phyloP scores from a whole-genome alignment of 2,329 filamentous ascomycete genomes.

The Bipolaris zeicola region DNA sequence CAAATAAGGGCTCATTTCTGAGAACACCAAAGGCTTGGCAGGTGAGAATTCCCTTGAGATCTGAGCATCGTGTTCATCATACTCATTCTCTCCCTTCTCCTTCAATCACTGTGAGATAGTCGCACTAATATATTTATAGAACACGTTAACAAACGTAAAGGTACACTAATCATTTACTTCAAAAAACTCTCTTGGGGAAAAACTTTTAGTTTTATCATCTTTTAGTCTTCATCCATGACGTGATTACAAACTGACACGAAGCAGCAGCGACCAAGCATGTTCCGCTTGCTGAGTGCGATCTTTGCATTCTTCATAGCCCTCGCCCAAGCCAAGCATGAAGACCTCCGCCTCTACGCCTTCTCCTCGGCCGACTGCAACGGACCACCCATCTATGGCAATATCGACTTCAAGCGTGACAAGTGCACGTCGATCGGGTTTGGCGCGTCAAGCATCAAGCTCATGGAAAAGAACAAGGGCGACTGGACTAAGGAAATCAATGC shows the following conservation, averaged over 20 bases:
- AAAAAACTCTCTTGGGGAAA: neutral
- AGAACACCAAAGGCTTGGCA: too few species aligned
- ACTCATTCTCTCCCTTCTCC: too few species aligned
- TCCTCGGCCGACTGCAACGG: slow-evolving; percentile 23
- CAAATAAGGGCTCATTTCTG: too few species aligned
- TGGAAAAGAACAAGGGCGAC: slow-evolving; percentile 7
- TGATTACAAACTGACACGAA: neutral
- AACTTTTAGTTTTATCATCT: neutral
- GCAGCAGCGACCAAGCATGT: slow-evolving; percentile 13
- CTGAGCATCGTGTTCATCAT: too few species aligned
- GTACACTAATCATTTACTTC: too few species aligned
- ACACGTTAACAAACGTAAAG: too few species aligned
- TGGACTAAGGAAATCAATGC: slow-evolving; percentile 22
- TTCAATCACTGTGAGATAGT: too few species aligned
- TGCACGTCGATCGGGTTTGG: slow-evolving; percentile 24
- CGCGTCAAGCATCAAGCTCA: slow-evolving; percentile 24
- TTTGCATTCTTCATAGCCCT: slow-evolving; percentile 22
- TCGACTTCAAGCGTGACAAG: slow-evolving; percentile 25
- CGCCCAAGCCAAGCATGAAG: slow-evolving; percentile 21
- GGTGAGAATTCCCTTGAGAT: too few species aligned
- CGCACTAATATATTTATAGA: too few species aligned
- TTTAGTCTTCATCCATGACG: neutral
- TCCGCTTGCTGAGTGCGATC: slow-evolving; percentile 18
- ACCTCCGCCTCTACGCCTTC: slow-evolving; percentile 25
- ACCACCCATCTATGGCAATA: slow-evolving; percentile 15